phyloP scores from a whole-genome alignment of 345 rosid species.

The Anacardium occidentale region DNA sequence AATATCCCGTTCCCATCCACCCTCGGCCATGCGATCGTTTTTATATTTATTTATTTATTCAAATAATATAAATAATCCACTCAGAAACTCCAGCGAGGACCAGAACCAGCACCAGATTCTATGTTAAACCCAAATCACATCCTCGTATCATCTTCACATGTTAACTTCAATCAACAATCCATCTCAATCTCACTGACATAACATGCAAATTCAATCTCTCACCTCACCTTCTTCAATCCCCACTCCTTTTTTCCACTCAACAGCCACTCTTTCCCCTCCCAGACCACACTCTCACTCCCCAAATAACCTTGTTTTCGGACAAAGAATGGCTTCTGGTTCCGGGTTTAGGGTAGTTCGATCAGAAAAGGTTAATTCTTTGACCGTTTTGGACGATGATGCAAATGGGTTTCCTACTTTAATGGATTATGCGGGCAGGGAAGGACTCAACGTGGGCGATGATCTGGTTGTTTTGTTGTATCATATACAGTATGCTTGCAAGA shows the following conservation, averaged over 20 bases:
- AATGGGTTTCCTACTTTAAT: conserved; percentile 38
- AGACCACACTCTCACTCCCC: neutral
- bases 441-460: conserved; percentile 59
- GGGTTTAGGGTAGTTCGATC: conserved; percentile 44
- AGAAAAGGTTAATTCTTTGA: conserved; percentile 24
- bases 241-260: conserved; percentile 32
- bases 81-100: no score
- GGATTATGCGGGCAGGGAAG: conserved; percentile 61
- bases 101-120: neutral
- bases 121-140: neutral
- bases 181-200: neutral
- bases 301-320: neutral
- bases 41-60: no score
- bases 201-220: conserved; percentile 33
- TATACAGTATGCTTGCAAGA: conserved; percentile 87
- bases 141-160: neutral
- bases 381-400: conserved; percentile 14
- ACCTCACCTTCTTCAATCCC: conserved; percentile 19
- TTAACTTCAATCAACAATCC: neutral
- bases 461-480: conserved; percentile 67
- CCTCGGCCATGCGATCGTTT: no score
- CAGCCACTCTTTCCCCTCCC: conserved; percentile 30
- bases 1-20: no score
- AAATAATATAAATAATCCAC: no score
- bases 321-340: conserved; percentile 52